Evolutionary conservation across 495 filamentous ascomycete genomes (phyloP).

Genomic region (Melanomma pulvis-pyrius): DNA sequence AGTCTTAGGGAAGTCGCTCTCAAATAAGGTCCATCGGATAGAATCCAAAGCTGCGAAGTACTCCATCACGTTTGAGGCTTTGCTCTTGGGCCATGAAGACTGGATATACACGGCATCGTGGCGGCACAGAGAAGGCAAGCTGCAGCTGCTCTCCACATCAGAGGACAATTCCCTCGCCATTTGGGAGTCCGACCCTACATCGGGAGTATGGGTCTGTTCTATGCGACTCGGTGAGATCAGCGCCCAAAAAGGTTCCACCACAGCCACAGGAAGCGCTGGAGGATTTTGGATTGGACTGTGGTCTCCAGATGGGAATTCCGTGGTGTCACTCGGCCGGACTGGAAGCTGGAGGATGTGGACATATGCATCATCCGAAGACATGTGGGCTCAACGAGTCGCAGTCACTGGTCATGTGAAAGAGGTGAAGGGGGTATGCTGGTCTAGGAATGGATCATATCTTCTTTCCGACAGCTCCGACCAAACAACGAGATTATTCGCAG

Average conservation of each 20-base stretch:
- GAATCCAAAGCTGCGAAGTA: conserved; percentile 61
- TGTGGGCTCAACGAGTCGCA: conserved; percentile 76
- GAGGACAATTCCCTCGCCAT: conserved; percentile 93
- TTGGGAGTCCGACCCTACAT: conserved; percentile 80
- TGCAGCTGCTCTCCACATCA: conserved; percentile 84
- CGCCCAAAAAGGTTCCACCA: conserved; percentile 88
- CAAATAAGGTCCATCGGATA: conserved; percentile 83
- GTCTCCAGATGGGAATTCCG: conserved; percentile 73
- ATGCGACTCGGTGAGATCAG: conserved; percentile 91
- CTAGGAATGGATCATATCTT: conserved; percentile 78
- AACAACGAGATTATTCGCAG: conserved; percentile 88
- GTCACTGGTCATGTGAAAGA: conserved; percentile 82
- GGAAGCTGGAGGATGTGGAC: conserved; percentile 91
- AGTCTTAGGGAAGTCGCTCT: conserved; percentile 62
- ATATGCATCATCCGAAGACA: conserved; percentile 55
- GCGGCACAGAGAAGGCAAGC: conserved; percentile 57
- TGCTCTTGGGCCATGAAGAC: conserved; percentile 94
- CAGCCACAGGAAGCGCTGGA: conserved; percentile 91
- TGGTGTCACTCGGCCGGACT: conserved; percentile 83
- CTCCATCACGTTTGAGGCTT: conserved; percentile 89
- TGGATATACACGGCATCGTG: conserved; percentile 92
- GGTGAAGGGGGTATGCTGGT: conserved; percentile 81
- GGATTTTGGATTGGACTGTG: conserved; percentile 96
- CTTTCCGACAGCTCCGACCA: conserved; percentile 90
- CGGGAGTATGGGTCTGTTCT: conserved; percentile 85